Evolutionary conservation across 2,329 filamentous ascomycete genomes (phyloP).

Genomic region (Neofusicoccum umdonicola): DNA sequence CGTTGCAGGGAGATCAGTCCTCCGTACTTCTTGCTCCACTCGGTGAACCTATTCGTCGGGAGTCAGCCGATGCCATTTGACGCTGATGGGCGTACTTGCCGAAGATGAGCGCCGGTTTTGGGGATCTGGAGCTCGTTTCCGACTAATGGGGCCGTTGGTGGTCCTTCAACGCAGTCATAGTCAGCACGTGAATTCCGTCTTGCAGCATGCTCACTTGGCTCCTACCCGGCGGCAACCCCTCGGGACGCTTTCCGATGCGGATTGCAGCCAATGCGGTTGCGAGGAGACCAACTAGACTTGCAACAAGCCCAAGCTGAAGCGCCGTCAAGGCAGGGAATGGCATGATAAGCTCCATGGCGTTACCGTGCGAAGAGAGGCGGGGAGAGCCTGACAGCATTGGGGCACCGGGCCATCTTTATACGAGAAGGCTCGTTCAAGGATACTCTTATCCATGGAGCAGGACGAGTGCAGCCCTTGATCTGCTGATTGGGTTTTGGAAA

Average conservation of each 20-base stretch:
- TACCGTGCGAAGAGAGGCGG: neutral
- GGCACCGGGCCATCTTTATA: too few relatives aligned
- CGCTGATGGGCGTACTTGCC: neutral
- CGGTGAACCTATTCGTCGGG: neutral
- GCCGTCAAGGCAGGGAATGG: neutral
- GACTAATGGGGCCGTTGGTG: slow-evolving; percentile 16
- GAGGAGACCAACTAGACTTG: neutral
- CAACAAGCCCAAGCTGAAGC: neutral
- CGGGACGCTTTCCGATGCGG: neutral
- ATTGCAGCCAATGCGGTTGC: neutral
- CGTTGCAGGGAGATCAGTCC: slow-evolving; percentile 44
- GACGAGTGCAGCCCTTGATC: too few relatives aligned
- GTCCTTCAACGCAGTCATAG: neutral
- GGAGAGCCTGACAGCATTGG: too few relatives aligned
- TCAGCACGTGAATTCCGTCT: too few relatives aligned
- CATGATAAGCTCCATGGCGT: neutral
- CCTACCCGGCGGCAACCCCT: neutral
- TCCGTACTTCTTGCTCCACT: slow-evolving; percentile 43
- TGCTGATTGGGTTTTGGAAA: neutral
- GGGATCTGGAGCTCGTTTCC: slow-evolving; percentile 17
- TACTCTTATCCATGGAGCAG: too few relatives aligned
- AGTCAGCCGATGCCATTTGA: neutral
- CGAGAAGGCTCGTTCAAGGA: too few relatives aligned
- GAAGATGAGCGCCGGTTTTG: neutral
- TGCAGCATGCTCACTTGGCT: neutral